Evolutionary conservation across 2,329 filamentous ascomycete genomes (phyloP).

Genomic region (Corniculantispora saksenae): DNA sequence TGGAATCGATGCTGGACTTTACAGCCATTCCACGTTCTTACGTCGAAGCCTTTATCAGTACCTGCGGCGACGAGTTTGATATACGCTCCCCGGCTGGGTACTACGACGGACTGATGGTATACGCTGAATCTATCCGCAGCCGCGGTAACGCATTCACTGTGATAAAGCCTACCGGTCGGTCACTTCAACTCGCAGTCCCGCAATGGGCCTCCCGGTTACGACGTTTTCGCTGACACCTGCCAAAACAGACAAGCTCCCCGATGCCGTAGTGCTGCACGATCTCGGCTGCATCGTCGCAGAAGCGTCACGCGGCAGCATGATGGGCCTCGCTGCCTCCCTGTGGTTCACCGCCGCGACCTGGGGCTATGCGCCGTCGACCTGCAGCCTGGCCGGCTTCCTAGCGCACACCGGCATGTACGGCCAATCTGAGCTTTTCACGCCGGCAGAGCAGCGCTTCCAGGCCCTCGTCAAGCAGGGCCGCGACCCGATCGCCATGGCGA

Average conservation of each 20-base stretch:
- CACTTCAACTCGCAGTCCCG: background rate
- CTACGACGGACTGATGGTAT: background rate
- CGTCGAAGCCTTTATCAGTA: background rate
- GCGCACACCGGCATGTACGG: conserved; percentile 26
- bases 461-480: conserved; percentile 31
- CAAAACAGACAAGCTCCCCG: background rate
- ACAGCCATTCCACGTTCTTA: background rate
- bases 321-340: conserved; percentile 27
- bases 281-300: conserved; percentile 32
- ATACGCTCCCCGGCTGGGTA: background rate
- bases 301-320: conserved; percentile 17
- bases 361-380: conserved; percentile 33
- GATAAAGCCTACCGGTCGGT: background rate
- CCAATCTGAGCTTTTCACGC: conserved; percentile 20
- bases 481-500: conserved; percentile 38
- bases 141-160: background rate
- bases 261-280: conserved; percentile 27
- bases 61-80: background rate
- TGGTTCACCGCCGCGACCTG: conserved; percentile 35
- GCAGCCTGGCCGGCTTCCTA: conserved; percentile 30
- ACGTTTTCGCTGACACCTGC: background rate
- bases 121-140: background rate
- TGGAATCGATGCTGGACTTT: background rate
- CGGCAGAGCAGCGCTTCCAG: conserved; percentile 32
- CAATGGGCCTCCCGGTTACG: too few species aligned